These are phyloP conservation scores for Nigrospora oryzae DNA, from an alignment of 2,329 filamentous ascomycete genomes.

Conservation along the genomic window DNA sequence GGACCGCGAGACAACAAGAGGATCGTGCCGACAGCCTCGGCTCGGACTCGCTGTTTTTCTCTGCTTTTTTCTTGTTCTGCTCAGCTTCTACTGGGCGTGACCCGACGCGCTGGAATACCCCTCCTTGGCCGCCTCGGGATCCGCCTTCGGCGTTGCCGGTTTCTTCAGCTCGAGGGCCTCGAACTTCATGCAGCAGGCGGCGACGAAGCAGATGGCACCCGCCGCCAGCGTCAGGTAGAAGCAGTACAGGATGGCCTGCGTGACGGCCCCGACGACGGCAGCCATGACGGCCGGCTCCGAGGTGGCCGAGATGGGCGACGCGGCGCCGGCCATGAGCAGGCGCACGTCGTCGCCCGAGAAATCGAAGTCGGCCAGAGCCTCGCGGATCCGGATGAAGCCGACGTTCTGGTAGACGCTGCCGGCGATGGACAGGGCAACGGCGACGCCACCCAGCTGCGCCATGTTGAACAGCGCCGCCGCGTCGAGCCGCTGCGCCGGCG, in stretches of 20 bases:
- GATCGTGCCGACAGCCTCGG: too few species aligned
- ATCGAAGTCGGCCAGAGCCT: constrained; percentile 8
- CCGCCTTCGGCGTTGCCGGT: background rate
- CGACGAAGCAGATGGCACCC: constrained; percentile 15
- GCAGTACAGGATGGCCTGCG: constrained; percentile 14
- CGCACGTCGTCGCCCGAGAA: constrained; percentile 15
- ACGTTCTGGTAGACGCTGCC: constrained; percentile 22
- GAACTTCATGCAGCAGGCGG: constrained; percentile 17
- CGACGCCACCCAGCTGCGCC: constrained; percentile 20
- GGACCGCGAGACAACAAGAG: too few species aligned
- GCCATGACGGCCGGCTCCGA: constrained; percentile 8
- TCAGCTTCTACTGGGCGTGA: too few species aligned
- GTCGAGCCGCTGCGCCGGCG: constrained; percentile 18
- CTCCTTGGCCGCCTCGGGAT: background rate
- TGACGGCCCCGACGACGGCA: constrained; percentile 14
- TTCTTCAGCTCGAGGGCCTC: constrained; percentile 16
- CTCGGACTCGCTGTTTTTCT: too few species aligned
- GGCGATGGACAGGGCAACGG: constrained; percentile 16
- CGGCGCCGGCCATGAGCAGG: constrained; percentile 16
- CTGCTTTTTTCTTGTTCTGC: too few species aligned
- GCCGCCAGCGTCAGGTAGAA: constrained; percentile 17
- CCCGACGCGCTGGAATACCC: too few species aligned
- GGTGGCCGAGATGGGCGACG: constrained; percentile 13
- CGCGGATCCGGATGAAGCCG: constrained; percentile 13
- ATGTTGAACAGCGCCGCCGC: constrained; percentile 23